phyloP scores from a whole-genome alignment of 768 basidiomycete species.

The Holtermannia corniformis region DNA sequence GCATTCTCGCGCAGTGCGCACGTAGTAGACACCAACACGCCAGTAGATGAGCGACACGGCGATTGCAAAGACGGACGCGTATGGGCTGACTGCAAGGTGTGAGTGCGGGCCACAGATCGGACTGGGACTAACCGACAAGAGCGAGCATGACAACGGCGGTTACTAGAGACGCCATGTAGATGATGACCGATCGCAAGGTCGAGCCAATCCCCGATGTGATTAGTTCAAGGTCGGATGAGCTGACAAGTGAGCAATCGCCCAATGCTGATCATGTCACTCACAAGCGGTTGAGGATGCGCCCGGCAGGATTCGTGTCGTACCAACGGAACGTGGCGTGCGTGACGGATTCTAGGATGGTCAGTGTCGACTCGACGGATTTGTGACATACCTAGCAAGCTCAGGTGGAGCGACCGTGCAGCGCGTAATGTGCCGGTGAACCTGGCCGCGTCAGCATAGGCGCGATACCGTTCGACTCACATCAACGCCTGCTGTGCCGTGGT shows the following conservation, averaged over 20 bases:
- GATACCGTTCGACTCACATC: not conserved
- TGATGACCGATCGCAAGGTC: slow-evolving; percentile 58
- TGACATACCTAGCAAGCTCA: not conserved
- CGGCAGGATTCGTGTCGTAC: slow-evolving; percentile 43
- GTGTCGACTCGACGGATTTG: not conserved
- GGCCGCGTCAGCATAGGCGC: not conserved
- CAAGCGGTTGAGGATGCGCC: slow-evolving; percentile 79
- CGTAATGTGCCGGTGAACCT: not conserved
- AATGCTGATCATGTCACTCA: slow-evolving; percentile 46
- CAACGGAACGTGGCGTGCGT: slow-evolving; percentile 28
- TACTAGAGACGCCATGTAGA: slow-evolving; percentile 65
- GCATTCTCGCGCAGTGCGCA: slow-evolving; percentile 68
- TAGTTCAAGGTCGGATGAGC: slow-evolving; percentile 64
- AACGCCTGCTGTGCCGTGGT: not conserved
- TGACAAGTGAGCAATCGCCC: slow-evolving; percentile 2
- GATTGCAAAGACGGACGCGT: slow-evolving; percentile 48
- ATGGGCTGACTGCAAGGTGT: slow-evolving; percentile 56
- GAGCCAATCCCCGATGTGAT: slow-evolving; percentile 59
- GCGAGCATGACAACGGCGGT: slow-evolving; percentile 54
- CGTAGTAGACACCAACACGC: slow-evolving; percentile 49
- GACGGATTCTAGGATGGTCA: not conserved
- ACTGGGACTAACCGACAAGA: not conserved
- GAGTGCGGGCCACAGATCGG: slow-evolving; percentile 49
- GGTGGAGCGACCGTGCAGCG: not conserved
- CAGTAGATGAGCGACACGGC: slow-evolving; percentile 68